A percentile compares a stretch with the other conserved stretches of the same genome.
Conservation (phyloP, 306 rosid genomes). For the Oxytropis ochrocephala region DNA sequence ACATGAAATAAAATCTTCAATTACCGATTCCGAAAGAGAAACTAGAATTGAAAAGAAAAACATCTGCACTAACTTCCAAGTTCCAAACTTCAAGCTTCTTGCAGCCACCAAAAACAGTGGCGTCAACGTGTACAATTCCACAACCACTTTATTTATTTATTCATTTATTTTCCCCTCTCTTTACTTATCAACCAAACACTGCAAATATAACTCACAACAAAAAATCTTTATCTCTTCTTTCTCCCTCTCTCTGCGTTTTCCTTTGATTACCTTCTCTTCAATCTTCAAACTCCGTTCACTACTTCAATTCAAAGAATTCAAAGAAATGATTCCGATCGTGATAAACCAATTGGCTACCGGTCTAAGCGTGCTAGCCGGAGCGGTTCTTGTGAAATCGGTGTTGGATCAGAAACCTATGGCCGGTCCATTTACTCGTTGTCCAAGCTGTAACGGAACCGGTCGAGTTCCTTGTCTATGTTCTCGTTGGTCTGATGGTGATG, state of each 20-base stretch:
- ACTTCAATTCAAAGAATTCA: not conserved
- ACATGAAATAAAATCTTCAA: not conserved
- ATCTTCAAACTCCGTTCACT: not conserved
- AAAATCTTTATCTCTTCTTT: not conserved
- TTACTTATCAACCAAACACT: not conserved
- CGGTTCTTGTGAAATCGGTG: slow-evolving; percentile 65
- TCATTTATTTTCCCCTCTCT: not conserved
- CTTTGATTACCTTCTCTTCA: not conserved
- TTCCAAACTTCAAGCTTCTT: slow-evolving; percentile 20
- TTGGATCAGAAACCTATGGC: slow-evolving; percentile 89
- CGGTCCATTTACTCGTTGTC: slow-evolving; percentile 70
- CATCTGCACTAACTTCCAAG: slow-evolving; percentile 30
- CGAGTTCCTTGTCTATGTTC: slow-evolving; percentile 72
- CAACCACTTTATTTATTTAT: slow-evolving; percentile 41
- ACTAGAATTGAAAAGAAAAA: slow-evolving; percentile 6
- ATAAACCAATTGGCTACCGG: slow-evolving; percentile 81
- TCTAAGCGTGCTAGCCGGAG: slow-evolving; percentile 79
- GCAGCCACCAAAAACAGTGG: slow-evolving; percentile 38
- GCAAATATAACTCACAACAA: not conserved
- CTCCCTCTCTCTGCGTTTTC: not conserved
- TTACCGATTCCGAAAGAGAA: not conserved
- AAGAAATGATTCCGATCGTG: slow-evolving; percentile 51
- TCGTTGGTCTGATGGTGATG: slow-evolving; percentile 92
- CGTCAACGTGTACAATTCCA: slow-evolving; percentile 60
- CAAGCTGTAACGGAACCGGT: slow-evolving; percentile 80